Evolutionary conservation across 2,329 filamentous ascomycete species (phyloP).

Genomic region (Ceratocystis albifundus): DNA sequence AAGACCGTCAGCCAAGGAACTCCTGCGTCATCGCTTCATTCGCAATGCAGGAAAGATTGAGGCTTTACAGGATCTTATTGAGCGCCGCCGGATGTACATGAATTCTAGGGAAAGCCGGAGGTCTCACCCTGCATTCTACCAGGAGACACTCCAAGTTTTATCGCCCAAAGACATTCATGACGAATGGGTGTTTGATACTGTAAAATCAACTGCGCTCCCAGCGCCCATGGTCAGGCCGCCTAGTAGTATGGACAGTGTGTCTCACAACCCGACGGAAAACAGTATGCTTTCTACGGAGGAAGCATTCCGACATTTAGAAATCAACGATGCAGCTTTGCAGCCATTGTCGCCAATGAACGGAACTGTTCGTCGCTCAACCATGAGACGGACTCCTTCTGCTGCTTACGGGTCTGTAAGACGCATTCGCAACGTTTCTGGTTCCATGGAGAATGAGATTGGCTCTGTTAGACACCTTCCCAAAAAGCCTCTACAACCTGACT

Average conservation of each 20-base stretch:
- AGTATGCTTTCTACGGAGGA: slow-evolving; percentile 38
- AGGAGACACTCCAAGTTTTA: slow-evolving; percentile 74
- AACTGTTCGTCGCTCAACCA: slow-evolving; percentile 51
- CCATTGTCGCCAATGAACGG: slow-evolving; percentile 41
- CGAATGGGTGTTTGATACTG: slow-evolving; percentile 91
- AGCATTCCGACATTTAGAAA: slow-evolving; percentile 47
- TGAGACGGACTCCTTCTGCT: slow-evolving; percentile 20
- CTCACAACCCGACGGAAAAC: slow-evolving; percentile 13
- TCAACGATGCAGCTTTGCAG: slow-evolving; percentile 50
- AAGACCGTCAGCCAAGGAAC: slow-evolving; percentile 71
- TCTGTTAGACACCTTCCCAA: slow-evolving; percentile 21
- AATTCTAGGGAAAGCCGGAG: slow-evolving; percentile 61
- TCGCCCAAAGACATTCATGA: slow-evolving; percentile 58
- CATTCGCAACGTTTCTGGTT: slow-evolving; percentile 19
- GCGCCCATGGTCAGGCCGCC: slow-evolving; percentile 7
- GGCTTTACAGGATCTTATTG: slow-evolving; percentile 73
- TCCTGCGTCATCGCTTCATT: slow-evolving; percentile 82
- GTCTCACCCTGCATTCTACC: slow-evolving; percentile 73
- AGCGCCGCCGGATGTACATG: slow-evolving; percentile 62
- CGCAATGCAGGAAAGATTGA: slow-evolving; percentile 78
- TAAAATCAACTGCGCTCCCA: slow-evolving; percentile 53
- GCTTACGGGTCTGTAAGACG: slow-evolving; percentile 21
- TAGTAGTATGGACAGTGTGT: slow-evolving; percentile 6
- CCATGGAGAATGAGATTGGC: slow-evolving; percentile 12
- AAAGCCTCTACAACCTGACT: slow-evolving; percentile 66